Evolutionary conservation across 2,329 filamentous ascomycete genomes (phyloP), one percentile per base, ranked within the genome.

Genomic region (Xylaria sp.): DNA sequence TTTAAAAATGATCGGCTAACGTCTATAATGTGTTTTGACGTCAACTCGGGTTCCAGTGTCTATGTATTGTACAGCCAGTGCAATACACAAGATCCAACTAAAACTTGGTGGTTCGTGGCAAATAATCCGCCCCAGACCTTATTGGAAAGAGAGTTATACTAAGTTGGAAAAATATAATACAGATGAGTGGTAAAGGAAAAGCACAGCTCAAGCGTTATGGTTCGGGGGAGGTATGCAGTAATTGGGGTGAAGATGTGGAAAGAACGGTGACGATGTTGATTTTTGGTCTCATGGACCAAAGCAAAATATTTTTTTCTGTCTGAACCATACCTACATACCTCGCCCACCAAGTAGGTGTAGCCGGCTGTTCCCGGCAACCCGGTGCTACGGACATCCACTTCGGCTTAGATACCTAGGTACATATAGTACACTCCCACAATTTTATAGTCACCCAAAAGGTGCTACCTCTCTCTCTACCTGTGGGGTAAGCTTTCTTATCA

Each of bases 311-410:
- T 74, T 72, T 74, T 73, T 70, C 23, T 18, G 54, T 71, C 46
- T 60, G 48, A 5, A 56, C 48, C 51, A 60, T 52, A n/a, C 15
- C 18, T 54, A 34, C 51, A 32, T n/a, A 54, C 25, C 39, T 44
- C 39, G 18, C 18, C 13, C 13, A 18, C 25, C 34, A 34, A 8
- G 28, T 55, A 55, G 6, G 28, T 18, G 52, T 55, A 32, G 39
- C 73, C 77, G 77, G 75, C 74, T 75, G 74, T 76, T 76, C 74
- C 76, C 76, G 77, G 71, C 64, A 70, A 67, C 51, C 59, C 60
- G 75, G 75, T 76, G 75, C 75, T 74, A 64, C 66, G 73, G 70
- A 74, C 71, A 61, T 74, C 70, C 55, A 8, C 51, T 48, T 61
- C 55, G 57, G 55, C 20, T 23, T 54, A 34, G 46, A 20, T 37